Percentiles rank a stretch among this genome's conserved stretches.
Evolutionary conservation across 352 stramenopile species (phyloP).

Genomic region (Phytophthora colocasiae): DNA sequence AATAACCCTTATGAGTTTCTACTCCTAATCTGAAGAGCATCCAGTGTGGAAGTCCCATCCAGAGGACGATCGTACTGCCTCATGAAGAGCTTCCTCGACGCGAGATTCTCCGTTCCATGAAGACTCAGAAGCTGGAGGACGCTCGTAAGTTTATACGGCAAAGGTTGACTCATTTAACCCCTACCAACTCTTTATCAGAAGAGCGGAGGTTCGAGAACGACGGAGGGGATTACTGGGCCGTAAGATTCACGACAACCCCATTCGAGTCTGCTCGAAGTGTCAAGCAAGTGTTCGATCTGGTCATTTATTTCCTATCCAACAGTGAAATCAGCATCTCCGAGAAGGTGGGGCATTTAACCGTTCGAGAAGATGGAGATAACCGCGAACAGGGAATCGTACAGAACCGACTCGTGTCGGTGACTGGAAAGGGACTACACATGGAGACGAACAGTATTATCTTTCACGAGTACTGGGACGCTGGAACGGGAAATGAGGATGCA

Average conservation of each 20-base stretch:
- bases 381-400: constrained; percentile 32
- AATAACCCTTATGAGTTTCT: neutral
- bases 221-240: constrained; percentile 23
- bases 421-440: constrained; percentile 21
- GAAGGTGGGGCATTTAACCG: constrained; percentile 45
- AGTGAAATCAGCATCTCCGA: constrained; percentile 56
- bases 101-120: constrained; percentile 15
- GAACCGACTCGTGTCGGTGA: constrained; percentile 37
- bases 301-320: constrained; percentile 35
- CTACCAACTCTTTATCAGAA: constrained; percentile 24
- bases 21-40: constrained; percentile 16
- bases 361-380: constrained; percentile 50
- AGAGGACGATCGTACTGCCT: constrained; percentile 24
- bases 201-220: constrained; percentile 30
- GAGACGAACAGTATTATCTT: constrained; percentile 46
- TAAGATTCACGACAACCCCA: constrained; percentile 17
- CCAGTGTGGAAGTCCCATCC: constrained; percentile 33
- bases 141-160: constrained; percentile 16
- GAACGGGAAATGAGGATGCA: neutral
- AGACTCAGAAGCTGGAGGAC: constrained; percentile 24
- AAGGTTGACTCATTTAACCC: constrained; percentile 19
- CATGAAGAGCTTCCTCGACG: constrained; percentile 20
- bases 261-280: constrained; percentile 33
- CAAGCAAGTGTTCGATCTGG: constrained; percentile 46
- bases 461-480: constrained; percentile 26